These are phyloP conservation scores for Penicillium fimorum DNA, from an alignment of 495 filamentous ascomycete genomes.

Conservation along the genomic window DNA sequence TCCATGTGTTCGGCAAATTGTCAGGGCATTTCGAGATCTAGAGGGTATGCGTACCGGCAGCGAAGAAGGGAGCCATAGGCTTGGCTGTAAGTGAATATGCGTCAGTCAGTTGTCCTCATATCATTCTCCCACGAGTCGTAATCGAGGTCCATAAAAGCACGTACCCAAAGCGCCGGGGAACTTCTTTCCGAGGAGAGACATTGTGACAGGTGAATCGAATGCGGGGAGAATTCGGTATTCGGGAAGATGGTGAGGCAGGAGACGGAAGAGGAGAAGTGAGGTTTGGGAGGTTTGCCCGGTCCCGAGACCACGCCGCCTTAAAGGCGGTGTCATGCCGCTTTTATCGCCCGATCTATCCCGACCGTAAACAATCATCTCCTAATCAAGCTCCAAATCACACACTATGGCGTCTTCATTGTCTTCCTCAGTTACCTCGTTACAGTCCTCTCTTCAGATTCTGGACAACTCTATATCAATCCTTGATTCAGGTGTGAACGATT, in stretches of 20 bases:
- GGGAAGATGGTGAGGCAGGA: slow-evolving; percentile 30
- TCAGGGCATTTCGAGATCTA: not conserved
- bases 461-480: slow-evolving; percentile 72
- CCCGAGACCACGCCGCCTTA: slow-evolving; percentile 27
- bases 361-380: slow-evolving; percentile 35
- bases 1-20: not conserved
- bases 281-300: slow-evolving; percentile 40
- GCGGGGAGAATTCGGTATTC: slow-evolving; percentile 34
- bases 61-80: slow-evolving; percentile 89
- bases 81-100: slow-evolving; percentile 57
- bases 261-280: slow-evolving; percentile 37
- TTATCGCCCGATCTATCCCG: slow-evolving; percentile 29
- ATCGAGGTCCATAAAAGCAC: slow-evolving; percentile 42
- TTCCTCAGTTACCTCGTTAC: slow-evolving; percentile 67
- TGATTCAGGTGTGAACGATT: slow-evolving; percentile 69
- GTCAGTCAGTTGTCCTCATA: slow-evolving; percentile 27
- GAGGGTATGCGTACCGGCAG: slow-evolving; percentile 70
- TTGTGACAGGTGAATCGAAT: slow-evolving; percentile 48
- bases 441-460: slow-evolving; percentile 67
- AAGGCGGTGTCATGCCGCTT: slow-evolving; percentile 34
- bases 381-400: not conserved
- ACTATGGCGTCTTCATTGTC: slow-evolving; percentile 54
- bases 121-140: not conserved
- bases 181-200: slow-evolving; percentile 89
- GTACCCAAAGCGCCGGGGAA: slow-evolving; percentile 83